These are phyloP conservation scores for Vigna hirtella DNA, from an alignment of 306 rosid genomes.

Conservation along the genomic window DNA sequence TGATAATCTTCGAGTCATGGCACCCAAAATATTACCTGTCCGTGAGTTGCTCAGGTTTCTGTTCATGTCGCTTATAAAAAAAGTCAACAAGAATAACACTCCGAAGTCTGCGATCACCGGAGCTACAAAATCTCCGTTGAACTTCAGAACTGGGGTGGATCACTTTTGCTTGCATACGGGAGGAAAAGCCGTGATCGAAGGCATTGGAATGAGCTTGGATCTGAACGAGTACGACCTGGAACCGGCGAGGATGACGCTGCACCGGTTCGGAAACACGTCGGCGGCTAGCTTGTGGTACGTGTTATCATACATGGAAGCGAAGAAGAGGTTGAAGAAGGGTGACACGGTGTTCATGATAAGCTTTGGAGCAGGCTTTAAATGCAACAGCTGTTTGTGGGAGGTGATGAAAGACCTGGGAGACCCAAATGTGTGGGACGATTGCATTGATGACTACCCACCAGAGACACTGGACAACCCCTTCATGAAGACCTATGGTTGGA, in stretches of 20 bases:
- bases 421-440: constrained; percentile 78
- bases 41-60: constrained; percentile 68
- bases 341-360: constrained; percentile 83
- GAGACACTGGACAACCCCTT: constrained; percentile 65
- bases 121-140: constrained; percentile 53
- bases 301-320: constrained; percentile 89
- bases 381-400: constrained; percentile 90
- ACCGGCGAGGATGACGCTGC: constrained; percentile 93
- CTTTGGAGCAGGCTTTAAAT: constrained; percentile 96
- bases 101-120: neutral
- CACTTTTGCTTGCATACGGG: constrained; percentile 92
- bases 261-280: constrained; percentile 89
- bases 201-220: constrained; percentile 70
- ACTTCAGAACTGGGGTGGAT: constrained; percentile 72
- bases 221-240: constrained; percentile 75
- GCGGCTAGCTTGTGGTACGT: constrained; percentile 94
- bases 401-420: constrained; percentile 68
- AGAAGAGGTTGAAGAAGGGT: constrained; percentile 75
- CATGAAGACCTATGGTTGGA: constrained; percentile 78
- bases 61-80: constrained; percentile 41
- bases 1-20: constrained; percentile 69
- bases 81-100: constrained; percentile 25
- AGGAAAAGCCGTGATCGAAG: constrained; percentile 92
- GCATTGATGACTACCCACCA: constrained; percentile 74
- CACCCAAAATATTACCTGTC: constrained; percentile 79